Base-by-base conservation (phyloP, 108 stramenopile genomes). In the Craspedostauros australis region DNA sequence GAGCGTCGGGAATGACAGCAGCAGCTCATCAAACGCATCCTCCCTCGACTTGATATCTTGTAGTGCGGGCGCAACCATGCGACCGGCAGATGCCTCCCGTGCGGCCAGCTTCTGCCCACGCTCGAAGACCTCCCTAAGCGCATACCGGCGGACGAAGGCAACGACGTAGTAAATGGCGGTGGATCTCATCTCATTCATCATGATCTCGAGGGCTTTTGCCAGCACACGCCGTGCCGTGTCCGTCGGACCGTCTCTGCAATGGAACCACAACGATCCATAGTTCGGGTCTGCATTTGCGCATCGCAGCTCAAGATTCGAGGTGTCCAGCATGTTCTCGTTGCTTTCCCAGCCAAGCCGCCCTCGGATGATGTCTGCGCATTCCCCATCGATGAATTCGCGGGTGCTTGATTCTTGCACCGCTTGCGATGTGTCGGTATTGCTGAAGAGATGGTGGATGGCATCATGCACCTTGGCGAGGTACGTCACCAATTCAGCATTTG, bases 231-330 rank as follows among this genome's bases (percentile, higher is more conserved):
- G 49, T 1, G 97, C 88, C 2, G 94, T 86, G 44, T 94, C 94
- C 29, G 72, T 77, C 22, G 94, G 88, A 12, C 68, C 64, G 14
- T 68, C 53, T 23, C 95, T 79, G 54, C 94, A 96, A 46, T 79
- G 78, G 62, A 97, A 95, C 94, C 96, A 97, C 52, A 95, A 46
- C 37, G 78, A 75, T 4, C 97, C 97, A 66, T 98, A 98, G 64
- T 98, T 98, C 4, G 97, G 97, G 54, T 97, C 96, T 4, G 97
- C 97, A 57, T 96, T 97, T 15, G 83, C 78, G 43, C 94, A 96
- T 14, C 75, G 70, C 29, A 88, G 71, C 52, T 86, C 86, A 37
- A 95, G 72, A 24, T 72, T 63, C 5, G 73, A 59, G 18, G 76
- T 73, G 63, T 88, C 83, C 43, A 90, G 47, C 52, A 62, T 60